phyloP scores from a whole-genome alignment of 805 yeast species.

The Candida glaebosa region DNA sequence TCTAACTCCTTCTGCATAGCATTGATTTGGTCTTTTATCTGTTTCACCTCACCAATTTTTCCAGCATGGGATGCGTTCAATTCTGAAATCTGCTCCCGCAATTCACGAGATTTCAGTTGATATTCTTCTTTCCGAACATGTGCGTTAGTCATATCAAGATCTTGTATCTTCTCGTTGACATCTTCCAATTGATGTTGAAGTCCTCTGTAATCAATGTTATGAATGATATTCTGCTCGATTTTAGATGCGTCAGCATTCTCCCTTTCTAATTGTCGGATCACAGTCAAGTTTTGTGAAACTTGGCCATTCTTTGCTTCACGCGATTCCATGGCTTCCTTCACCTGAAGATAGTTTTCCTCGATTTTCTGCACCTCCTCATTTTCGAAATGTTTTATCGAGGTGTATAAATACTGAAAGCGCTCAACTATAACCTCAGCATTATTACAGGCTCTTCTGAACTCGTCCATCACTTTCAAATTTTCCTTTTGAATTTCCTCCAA shows the following conservation, averaged over 20 bases:
- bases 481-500: slow-evolving; percentile 9
- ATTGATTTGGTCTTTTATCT: slow-evolving; percentile 67
- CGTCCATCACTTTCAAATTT: slow-evolving; percentile 4
- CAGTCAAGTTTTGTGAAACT: slow-evolving; percentile 19
- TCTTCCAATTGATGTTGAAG: slow-evolving; percentile 36
- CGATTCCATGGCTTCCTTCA: slow-evolving; percentile 20
- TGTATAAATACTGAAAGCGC: slow-evolving; percentile 7
- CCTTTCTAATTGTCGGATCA: slow-evolving; percentile 32
- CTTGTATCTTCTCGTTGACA: slow-evolving; percentile 37
- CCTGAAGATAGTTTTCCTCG: slow-evolving; percentile 18
- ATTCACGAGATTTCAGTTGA: slow-evolving; percentile 50
- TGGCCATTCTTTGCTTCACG: slow-evolving; percentile 12
- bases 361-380: slow-evolving; percentile 17
- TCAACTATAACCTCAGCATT: slow-evolving; percentile 4
- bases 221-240: slow-evolving; percentile 59
- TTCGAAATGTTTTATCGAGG: slow-evolving; percentile 18
- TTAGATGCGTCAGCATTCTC: slow-evolving; percentile 54
- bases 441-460: slow-evolving; percentile 7
- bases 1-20: slow-evolving; percentile 55
- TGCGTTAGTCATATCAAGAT: slow-evolving; percentile 55
- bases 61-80: slow-evolving; percentile 67
- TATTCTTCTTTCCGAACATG: slow-evolving; percentile 58
- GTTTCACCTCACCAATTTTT: slow-evolving; percentile 81
- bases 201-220: slow-evolving; percentile 58
- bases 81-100: slow-evolving; percentile 49